Conservation (phyloP, 176 grass and related monocot species). For the Ananas comosus region DNA sequence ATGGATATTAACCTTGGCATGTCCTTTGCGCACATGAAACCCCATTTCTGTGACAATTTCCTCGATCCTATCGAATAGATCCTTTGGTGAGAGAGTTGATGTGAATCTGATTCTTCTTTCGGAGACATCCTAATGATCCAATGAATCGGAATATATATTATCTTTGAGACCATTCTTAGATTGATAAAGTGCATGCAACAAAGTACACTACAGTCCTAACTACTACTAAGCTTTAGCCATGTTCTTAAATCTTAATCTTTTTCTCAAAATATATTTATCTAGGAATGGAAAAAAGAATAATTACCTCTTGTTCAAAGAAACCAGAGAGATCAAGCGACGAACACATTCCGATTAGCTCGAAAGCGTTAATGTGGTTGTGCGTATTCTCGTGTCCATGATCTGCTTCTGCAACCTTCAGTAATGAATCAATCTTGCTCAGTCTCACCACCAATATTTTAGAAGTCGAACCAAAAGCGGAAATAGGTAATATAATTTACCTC, state of each 20-base stretch:
- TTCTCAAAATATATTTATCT: constrained; percentile 7
- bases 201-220: neutral
- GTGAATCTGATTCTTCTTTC: constrained; percentile 91
- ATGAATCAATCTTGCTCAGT: neutral
- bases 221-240: too few species aligned
- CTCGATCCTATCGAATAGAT: constrained; percentile 81
- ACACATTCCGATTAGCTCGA: constrained; percentile 95
- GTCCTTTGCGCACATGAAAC: constrained; percentile 57
- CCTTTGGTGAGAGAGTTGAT: constrained; percentile 59
- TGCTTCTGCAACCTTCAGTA: neutral
- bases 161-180: neutral
- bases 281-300: constrained; percentile 14
- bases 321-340: constrained; percentile 94
- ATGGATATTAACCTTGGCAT: constrained; percentile 50
- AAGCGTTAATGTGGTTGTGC: constrained; percentile 76
- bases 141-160: neutral
- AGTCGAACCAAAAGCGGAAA: neutral
- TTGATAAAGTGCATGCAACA: neutral
- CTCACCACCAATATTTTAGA: neutral
- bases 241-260: neutral
- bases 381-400: neutral
- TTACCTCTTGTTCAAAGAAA: constrained; percentile 93
- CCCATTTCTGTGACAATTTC: constrained; percentile 57
- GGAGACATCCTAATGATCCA: constrained; percentile 52
- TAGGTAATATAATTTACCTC: constrained; percentile 8